Conservation (phyloP, 495 filamentous ascomycete species). For the Aspergillus heteromorphus region DNA sequence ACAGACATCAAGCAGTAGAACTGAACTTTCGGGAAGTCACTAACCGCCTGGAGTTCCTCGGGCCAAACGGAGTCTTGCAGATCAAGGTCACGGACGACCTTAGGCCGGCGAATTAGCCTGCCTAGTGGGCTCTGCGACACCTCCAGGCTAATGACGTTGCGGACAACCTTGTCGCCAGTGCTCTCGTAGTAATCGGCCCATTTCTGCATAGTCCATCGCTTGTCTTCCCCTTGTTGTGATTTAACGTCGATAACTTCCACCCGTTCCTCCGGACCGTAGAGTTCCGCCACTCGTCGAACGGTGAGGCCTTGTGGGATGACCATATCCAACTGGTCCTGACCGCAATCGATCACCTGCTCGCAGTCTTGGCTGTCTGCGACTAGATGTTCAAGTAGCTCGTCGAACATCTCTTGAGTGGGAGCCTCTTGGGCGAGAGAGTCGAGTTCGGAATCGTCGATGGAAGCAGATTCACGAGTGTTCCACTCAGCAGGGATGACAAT, state of each 20-base stretch:
- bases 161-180: conserved; percentile 54
- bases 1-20: conserved; percentile 78
- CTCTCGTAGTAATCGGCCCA: conserved; percentile 76
- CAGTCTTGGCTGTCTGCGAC: conserved; percentile 33
- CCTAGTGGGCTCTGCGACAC: conserved; percentile 65
- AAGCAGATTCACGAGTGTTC: conserved; percentile 50
- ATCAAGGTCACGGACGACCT: conserved; percentile 67
- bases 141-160: conserved; percentile 74
- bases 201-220: conserved; percentile 64
- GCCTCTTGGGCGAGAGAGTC: conserved; percentile 34
- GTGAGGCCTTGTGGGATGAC: conserved; percentile 65
- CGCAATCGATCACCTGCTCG: conserved; percentile 49
- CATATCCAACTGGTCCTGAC: conserved; percentile 68
- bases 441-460: conserved; percentile 19
- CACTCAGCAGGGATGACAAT: conserved; percentile 63
- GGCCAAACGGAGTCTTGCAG: conserved; percentile 71
- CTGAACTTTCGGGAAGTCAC: conserved; percentile 58
- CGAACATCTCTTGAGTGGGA: conserved; percentile 42
- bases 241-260: conserved; percentile 76
- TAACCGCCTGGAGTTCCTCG: conserved; percentile 50
- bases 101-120: conserved; percentile 59
- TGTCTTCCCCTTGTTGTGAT: conserved; percentile 63
- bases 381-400: conserved; percentile 38
- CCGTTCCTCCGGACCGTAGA: conserved; percentile 60
- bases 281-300: conserved; percentile 59